Evolutionary conservation across 2,329 filamentous ascomycete species (phyloP), one percentile per base, ranked within the genome.

Genomic region (Stagonosporopsis chrysanthemi): DNA sequence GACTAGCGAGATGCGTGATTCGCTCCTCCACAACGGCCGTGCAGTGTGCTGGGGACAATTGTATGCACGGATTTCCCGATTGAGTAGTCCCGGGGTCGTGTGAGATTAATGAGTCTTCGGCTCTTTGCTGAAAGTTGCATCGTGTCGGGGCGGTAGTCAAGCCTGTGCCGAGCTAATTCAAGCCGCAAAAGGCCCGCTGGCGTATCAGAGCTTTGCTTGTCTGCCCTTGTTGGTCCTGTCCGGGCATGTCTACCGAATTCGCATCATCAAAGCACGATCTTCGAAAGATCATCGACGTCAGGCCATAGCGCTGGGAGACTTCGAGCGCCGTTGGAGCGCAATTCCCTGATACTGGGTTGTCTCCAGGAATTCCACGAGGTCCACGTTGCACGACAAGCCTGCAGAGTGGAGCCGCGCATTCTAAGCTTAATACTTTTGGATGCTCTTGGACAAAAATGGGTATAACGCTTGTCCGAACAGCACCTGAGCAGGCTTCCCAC

Each of bases 191-290:
- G 33, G 24, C n/a, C 54, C 48, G 48, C 49, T n/a, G 39, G 43
- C 48, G 48, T 52, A 46, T 51, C 46, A 56, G 42, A 28, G 29
- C n/a, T 26, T 56, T 52, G 48, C 54, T 52, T 57, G 48, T 51
- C n/a, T 31, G 28, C 40, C 2, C 24, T 23, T 38, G 23, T 33
- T 44, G 23, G 39, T 17, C 12, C 40, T 40, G 38, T 24, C 15
- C 29, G 17, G 48, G 43, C 28, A 26, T 42, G 29, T 48, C 24
- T 52, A 40, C 36, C 43, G 40, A 49, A 29, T 12, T 11, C 47
- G 43, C 43, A 49, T 48, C 33, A 40, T 35, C 24, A 35, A 23
- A 38, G 31, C 28, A 35, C 14, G 48, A 52, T 52, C 44, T 48
- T 3, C 48, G 12, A 8, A 23, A 29, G 54, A 52, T 57, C 38